Evolutionary conservation across 2,329 filamentous ascomycete species (phyloP).

Genomic region (Fusarium pilosicola): DNA sequence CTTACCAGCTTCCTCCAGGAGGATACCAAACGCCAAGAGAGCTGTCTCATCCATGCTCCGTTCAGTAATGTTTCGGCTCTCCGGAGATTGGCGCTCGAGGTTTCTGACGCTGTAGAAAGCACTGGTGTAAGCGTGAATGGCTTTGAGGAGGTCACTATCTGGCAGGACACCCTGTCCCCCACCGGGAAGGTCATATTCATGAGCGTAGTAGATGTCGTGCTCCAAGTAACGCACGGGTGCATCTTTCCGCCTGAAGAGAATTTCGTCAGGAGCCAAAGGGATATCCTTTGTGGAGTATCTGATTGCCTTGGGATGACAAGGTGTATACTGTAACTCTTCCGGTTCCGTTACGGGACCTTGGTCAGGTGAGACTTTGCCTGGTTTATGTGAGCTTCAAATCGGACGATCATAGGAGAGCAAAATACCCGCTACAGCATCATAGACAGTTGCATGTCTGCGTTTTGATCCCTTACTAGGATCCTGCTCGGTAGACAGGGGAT

Average conservation of each 20-base stretch:
- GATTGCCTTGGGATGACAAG: conserved; percentile 31
- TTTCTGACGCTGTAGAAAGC: conserved; percentile 67
- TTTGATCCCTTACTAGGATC: conserved; percentile 23
- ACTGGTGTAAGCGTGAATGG: conserved; percentile 74
- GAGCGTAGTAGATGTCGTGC: conserved; percentile 75
- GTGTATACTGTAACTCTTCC: conserved; percentile 27
- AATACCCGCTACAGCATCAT: conserved; percentile 77
- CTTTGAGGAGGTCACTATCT: conserved; percentile 74
- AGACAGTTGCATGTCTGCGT: conserved; percentile 65
- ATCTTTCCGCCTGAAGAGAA: conserved; percentile 71
- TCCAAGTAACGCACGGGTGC: conserved; percentile 76
- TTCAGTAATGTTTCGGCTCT: conserved; percentile 55
- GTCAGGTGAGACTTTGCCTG: conserved; percentile 47
- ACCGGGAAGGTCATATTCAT: conserved; percentile 63
- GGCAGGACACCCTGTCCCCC: conserved; percentile 65
- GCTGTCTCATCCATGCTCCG: conserved; percentile 82
- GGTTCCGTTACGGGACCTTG: conserved; percentile 37
- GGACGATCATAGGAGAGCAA: background rate
- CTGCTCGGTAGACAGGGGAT: conserved; percentile 15
- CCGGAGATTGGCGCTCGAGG: conserved; percentile 34
- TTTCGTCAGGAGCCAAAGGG: conserved; percentile 72
- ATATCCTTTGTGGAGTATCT: conserved; percentile 43
- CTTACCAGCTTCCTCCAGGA: conserved; percentile 76
- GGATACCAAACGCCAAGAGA: conserved; percentile 76
- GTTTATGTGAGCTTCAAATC: conserved; percentile 40